phyloP scores from a whole-genome alignment of 1,284 basidiomycete genomes.

The Amylostereum areolatum region DNA sequence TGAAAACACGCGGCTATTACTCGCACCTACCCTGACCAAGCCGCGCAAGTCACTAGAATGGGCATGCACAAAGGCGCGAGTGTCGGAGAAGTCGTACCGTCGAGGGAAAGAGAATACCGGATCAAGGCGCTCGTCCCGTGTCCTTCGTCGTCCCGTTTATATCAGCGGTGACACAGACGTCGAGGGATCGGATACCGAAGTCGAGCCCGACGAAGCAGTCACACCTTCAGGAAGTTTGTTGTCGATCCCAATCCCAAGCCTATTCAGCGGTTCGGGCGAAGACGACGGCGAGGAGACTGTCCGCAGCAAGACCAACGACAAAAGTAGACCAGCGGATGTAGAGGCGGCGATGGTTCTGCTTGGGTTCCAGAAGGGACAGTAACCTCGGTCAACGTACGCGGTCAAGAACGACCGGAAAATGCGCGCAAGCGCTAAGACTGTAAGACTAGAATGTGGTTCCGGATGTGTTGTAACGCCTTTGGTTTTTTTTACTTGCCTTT shows the following conservation, averaged over 20 bases:
- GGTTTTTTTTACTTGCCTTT: too few species aligned
- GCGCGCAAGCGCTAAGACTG: too few species aligned
- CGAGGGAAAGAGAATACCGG: conserved; percentile 21
- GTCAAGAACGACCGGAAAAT: too few species aligned
- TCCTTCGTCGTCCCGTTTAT: not conserved
- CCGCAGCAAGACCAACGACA: not conserved
- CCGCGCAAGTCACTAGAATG: conserved; percentile 36
- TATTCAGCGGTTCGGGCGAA: conserved; percentile 19
- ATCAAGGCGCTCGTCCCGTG: conserved; percentile 15
- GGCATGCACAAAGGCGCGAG: conserved; percentile 39
- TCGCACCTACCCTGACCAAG: conserved; percentile 24
- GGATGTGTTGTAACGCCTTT: too few species aligned
- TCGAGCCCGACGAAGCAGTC: conserved; percentile 21
- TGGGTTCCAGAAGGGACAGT: conserved; percentile 27
- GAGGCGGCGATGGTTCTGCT: conserved; percentile 40
- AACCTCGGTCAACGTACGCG: not conserved
- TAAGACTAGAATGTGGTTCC: too few species aligned
- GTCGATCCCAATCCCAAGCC: too few species aligned
- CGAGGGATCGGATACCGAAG: conserved; percentile 18
- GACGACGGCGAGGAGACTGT: conserved; percentile 10
- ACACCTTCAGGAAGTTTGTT: conserved; percentile 12
- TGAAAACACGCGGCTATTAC: conserved; percentile 24
- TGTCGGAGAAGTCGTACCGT: conserved; percentile 13
- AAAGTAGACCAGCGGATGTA: conserved; percentile 26
- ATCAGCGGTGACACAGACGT: conserved; percentile 14